A percentile compares a stretch with the other conserved stretches of the same genome.
These are phyloP conservation scores for Polyrhizophydium stewartii DNA, from an alignment of 371 early-diverging fungal species.

Conservation along the genomic window DNA sequence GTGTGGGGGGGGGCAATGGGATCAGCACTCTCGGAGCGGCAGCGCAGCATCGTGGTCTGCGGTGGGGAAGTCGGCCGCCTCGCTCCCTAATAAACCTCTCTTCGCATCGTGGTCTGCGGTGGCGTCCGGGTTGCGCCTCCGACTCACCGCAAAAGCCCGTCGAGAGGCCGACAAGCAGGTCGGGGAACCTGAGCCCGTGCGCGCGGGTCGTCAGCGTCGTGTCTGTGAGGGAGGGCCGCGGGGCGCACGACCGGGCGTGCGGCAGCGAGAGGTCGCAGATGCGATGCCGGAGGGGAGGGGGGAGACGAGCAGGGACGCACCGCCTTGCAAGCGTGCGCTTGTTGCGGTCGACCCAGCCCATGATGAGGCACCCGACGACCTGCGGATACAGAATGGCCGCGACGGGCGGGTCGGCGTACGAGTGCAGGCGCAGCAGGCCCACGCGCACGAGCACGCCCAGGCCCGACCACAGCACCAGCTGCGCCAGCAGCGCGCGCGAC, in stretches of 20 bases:
- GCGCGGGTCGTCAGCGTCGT: too few relatives aligned
- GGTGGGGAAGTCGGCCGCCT: too few relatives aligned
- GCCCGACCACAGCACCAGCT: conserved; percentile 12
- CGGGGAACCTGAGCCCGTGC: conserved; percentile 8
- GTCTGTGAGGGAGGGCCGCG: too few relatives aligned
- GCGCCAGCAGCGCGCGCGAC: not conserved
- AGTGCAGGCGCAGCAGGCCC: conserved; percentile 13
- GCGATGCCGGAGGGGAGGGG: not conserved
- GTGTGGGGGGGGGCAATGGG: too few relatives aligned
- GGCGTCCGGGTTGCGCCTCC: not conserved
- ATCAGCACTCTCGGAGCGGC: too few relatives aligned
- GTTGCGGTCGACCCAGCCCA: conserved; percentile 16
- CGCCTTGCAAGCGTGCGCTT: conserved; percentile 4
- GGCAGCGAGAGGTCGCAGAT: not conserved
- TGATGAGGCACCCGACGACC: conserved; percentile 22
- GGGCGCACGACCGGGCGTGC: not conserved
- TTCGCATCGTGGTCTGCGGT: too few relatives aligned
- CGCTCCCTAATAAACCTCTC: too few relatives aligned
- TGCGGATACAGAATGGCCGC: conserved; percentile 16
- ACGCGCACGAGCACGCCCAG: conserved; percentile 17
- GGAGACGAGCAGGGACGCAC: conserved; percentile 4
- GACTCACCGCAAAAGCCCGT: conserved; percentile 25
- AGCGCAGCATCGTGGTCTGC: too few relatives aligned
- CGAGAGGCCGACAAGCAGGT: conserved; percentile 13
- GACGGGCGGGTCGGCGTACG: conserved; percentile 18